Conservation (phyloP, 1,284 basidiomycete species). For the Jaminaea rosea region DNA sequence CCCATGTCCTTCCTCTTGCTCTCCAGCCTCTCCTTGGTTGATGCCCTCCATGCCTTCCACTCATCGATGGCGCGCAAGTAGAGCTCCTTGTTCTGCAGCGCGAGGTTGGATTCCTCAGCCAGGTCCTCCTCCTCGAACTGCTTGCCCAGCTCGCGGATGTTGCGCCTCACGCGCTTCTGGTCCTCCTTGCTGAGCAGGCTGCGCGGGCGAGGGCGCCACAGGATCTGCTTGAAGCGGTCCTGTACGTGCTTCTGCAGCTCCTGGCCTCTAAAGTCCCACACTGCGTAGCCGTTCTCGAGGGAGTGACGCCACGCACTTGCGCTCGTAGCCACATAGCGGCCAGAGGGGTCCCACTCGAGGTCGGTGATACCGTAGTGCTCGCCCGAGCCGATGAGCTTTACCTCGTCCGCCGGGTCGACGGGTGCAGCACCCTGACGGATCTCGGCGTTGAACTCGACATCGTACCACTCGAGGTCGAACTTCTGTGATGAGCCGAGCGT, state of each 20-base stretch:
- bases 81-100: slow-evolving; percentile 81
- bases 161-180: slow-evolving; percentile 77
- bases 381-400: slow-evolving; percentile 71
- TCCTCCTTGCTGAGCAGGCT: slow-evolving; percentile 80
- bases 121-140: slow-evolving; percentile 95
- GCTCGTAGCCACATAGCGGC: slow-evolving; percentile 83
- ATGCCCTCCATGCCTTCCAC: slow-evolving; percentile 84
- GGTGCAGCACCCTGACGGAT: slow-evolving; percentile 53
- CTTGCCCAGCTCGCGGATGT: slow-evolving; percentile 82
- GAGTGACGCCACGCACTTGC: slow-evolving; percentile 92
- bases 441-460: slow-evolving; percentile 78
- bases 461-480: slow-evolving; percentile 98
- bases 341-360: slow-evolving; percentile 96
- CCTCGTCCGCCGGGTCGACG: slow-evolving; percentile 64
- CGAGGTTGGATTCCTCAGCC: slow-evolving; percentile 85
- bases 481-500: slow-evolving; percentile 90
- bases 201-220: slow-evolving; percentile 90
- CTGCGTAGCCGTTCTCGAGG: slow-evolving; percentile 89
- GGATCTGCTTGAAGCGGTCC: slow-evolving; percentile 96
- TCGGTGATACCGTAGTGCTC: slow-evolving; percentile 98
- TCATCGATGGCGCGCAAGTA: slow-evolving; percentile 88
- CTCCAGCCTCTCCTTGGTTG: slow-evolving; percentile 28
- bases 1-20: slow-evolving; percentile 26
- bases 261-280: slow-evolving; percentile 97
- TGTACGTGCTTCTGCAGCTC: slow-evolving; percentile 78